These are phyloP conservation scores for Pseudoscleropodium purum DNA, from an alignment of 225 moss, liverwort and hornwort species.

Conservation along the genomic window DNA sequence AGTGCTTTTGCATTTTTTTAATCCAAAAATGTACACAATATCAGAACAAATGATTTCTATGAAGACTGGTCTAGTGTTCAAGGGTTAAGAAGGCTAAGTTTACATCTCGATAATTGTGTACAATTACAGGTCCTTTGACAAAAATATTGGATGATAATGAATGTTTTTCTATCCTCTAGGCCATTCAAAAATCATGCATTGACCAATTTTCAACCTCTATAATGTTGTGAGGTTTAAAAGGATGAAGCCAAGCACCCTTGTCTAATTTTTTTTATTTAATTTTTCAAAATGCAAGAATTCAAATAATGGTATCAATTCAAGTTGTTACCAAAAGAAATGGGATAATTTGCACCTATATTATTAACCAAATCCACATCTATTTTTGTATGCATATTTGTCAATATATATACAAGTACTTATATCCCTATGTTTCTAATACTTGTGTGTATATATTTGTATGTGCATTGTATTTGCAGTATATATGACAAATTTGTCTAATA, in stretches of 20 bases:
- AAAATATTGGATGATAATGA: neutral
- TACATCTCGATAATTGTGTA: neutral
- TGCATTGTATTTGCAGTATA: neutral
- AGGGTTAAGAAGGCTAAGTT: neutral
- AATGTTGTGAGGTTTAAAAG: fast-evolving
- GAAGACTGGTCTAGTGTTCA: too few species aligned
- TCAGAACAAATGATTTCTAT: too few species aligned
- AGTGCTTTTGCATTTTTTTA: too few species aligned
- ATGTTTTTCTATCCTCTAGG: neutral
- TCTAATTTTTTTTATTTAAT: too few species aligned
- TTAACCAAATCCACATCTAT: neutral
- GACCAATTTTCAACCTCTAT: fast-evolving
- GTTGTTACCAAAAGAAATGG: neutral
- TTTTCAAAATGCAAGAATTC: fast-evolving
- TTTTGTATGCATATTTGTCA: too few species aligned
- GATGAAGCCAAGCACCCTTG: neutral
- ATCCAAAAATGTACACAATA: too few species aligned
- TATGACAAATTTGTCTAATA: neutral
- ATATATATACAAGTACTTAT: neutral
- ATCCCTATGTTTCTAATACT: neutral
- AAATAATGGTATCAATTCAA: fast-evolving
- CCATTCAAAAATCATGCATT: neutral
- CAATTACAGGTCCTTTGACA: neutral
- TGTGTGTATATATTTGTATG: neutral
- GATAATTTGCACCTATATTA: neutral